Evolutionary conservation across 805 yeast species (phyloP).

Genomic region (Maudiozyma pseudohumilis): DNA sequence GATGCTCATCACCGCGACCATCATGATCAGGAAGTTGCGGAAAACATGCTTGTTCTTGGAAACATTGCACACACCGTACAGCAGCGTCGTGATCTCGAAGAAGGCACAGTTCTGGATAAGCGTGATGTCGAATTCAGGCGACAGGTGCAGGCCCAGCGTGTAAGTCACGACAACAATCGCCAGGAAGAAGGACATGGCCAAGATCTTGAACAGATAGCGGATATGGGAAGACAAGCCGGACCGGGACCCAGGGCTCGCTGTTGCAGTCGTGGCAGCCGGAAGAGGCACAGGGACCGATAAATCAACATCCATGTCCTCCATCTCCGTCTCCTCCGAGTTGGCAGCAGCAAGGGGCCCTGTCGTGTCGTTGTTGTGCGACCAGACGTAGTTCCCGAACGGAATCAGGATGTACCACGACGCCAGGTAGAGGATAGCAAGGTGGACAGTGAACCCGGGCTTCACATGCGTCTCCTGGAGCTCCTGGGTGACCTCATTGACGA

Average conservation of each 20-base stretch:
- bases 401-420: conserved; percentile 19
- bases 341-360: background rate
- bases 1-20: conserved; percentile 21
- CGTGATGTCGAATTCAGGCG: conserved; percentile 27
- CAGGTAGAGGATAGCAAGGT: conserved; percentile 20
- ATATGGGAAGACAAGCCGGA: background rate
- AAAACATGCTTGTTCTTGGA: conserved; percentile 19
- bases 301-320: background rate
- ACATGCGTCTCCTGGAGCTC: conserved; percentile 8
- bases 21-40: conserved; percentile 22
- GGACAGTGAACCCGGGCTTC: conserved; percentile 5
- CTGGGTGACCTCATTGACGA: conserved; percentile 4
- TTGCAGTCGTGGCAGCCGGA: background rate
- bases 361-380: conserved; percentile 8
- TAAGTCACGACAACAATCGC: conserved; percentile 16
- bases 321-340: background rate
- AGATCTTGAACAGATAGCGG: conserved; percentile 9
- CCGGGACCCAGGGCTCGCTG: background rate
- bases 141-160: conserved; percentile 17
- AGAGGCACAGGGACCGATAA: background rate
- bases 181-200: conserved; percentile 14
- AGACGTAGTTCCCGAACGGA: conserved; percentile 13
- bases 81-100: conserved; percentile 26
- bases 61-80: conserved; percentile 25
- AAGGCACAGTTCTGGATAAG: conserved; percentile 25